phyloP scores from a whole-genome alignment of 306 rosid genomes.

The Rosa lucieae region DNA sequence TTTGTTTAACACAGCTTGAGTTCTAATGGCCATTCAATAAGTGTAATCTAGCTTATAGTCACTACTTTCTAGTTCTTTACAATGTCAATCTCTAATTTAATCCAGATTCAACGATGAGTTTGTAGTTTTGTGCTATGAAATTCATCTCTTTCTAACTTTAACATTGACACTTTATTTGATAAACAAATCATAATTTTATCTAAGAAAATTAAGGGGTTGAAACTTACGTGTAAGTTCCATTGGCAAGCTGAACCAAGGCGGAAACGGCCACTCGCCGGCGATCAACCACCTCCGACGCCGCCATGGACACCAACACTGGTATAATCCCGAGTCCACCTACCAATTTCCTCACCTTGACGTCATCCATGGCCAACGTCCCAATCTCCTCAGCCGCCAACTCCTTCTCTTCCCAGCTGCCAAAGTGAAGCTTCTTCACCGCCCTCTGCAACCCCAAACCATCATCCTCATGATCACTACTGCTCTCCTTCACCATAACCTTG shows the following conservation, averaged over 20 bases:
- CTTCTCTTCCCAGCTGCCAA: constrained; percentile 85
- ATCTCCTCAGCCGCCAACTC: constrained; percentile 72
- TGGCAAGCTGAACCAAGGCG: constrained; percentile 66
- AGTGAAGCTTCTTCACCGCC: constrained; percentile 90
- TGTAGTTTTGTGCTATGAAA: neutral
- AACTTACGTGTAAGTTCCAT: constrained; percentile 79
- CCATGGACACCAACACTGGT: constrained; percentile 80
- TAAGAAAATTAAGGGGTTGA: neutral
- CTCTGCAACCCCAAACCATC: constrained; percentile 47
- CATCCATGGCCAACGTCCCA: constrained; percentile 59
- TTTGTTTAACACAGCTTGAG: neutral
- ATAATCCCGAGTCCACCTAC: constrained; percentile 81
- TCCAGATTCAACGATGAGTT: neutral
- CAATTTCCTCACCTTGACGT: constrained; percentile 58
- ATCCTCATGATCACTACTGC: constrained; percentile 24
- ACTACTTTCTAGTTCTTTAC: neutral
- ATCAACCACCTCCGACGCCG: constrained; percentile 39
- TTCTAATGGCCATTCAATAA: neutral
- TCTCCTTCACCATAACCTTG: constrained; percentile 32
- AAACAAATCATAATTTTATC: neutral
- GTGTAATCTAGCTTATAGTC: neutral
- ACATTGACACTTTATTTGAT: neutral
- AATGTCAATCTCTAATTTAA: neutral
- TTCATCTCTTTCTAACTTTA: neutral
- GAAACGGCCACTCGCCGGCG: constrained; percentile 48